Evolutionary conservation across 495 filamentous ascomycete genomes (phyloP).

Genomic region (Aspergillus cristatus): DNA sequence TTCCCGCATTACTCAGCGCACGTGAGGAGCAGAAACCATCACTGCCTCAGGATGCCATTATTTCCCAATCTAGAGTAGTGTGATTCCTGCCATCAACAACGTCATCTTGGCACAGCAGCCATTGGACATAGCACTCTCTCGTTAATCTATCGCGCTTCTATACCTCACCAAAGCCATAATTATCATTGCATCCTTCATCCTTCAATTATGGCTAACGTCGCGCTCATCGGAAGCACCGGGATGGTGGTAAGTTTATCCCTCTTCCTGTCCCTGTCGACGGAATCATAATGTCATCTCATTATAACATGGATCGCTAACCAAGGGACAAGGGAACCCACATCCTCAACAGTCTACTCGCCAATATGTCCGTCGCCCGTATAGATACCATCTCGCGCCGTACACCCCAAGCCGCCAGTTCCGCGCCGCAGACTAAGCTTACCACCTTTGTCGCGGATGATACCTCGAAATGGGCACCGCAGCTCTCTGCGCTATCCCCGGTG

Average conservation of each 20-base stretch:
- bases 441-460: slow-evolving; percentile 36
- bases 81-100: slow-evolving; percentile 2
- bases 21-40: slow-evolving; percentile 6
- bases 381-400: slow-evolving; percentile 41
- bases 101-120: no score
- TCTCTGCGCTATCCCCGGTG: slow-evolving; percentile 43
- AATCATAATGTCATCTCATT: neutral
- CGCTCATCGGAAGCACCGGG: slow-evolving; percentile 38
- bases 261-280: slow-evolving; percentile 3
- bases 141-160: no score
- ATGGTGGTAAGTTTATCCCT: slow-evolving; percentile 32
- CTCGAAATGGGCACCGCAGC: slow-evolving; percentile 45
- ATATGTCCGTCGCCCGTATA: slow-evolving; percentile 28
- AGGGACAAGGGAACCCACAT: slow-evolving; percentile 36
- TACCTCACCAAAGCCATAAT: no score
- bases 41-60: slow-evolving; percentile 10
- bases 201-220: slow-evolving; percentile 31
- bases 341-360: slow-evolving; percentile 35
- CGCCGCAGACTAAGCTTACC: slow-evolving; percentile 32
- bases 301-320: neutral
- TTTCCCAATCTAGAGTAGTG: slow-evolving; percentile 2
- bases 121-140: no score
- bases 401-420: slow-evolving; percentile 18
- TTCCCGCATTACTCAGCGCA: slow-evolving; percentile 12
- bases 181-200: no score